These are phyloP conservation scores for Phytopythium sindhum DNA, from an alignment of 352 stramenopile genomes.

Conservation along the genomic window DNA sequence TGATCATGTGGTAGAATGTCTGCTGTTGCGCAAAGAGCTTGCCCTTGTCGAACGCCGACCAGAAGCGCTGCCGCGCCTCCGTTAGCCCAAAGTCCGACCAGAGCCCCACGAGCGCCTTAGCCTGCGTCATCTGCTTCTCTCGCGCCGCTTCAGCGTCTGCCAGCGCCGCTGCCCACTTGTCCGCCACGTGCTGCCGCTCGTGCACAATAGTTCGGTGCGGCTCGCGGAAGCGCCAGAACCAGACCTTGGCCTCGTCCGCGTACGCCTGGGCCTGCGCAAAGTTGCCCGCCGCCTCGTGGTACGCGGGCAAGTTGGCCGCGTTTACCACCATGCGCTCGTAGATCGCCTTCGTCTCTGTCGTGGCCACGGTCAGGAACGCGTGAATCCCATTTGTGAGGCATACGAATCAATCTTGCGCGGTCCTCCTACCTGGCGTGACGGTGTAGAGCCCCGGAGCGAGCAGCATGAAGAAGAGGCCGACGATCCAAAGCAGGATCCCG, in stretches of 20 bases:
- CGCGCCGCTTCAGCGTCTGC: conserved; percentile 47
- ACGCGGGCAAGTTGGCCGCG: conserved; percentile 75
- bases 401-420: too few relatives aligned
- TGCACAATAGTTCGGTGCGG: conserved; percentile 60
- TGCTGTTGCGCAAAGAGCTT: conserved; percentile 86
- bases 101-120: conserved; percentile 69
- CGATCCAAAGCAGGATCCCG: conserved; percentile 59
- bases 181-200: conserved; percentile 46
- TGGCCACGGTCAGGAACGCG: not conserved
- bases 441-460: conserved; percentile 50
- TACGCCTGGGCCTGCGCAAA: conserved; percentile 51
- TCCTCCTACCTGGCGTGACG: conserved; percentile 37
- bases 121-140: conserved; percentile 78
- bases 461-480: conserved; percentile 86
- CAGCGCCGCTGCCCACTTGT: conserved; percentile 61
- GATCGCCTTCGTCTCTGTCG: conserved; percentile 57
- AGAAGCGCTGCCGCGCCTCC: conserved; percentile 75
- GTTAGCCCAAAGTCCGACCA: conserved; percentile 83
- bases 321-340: conserved; percentile 78
- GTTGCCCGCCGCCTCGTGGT: conserved; percentile 61
- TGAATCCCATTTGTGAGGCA: not conserved
- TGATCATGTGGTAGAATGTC: conserved; percentile 86
- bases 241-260: conserved; percentile 75
- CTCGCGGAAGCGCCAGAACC: conserved; percentile 85
- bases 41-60: conserved; percentile 77